A percentile compares a stretch with the other conserved stretches of the same genome.
Evolutionary conservation across 257 asterid species (phyloP).

Genomic region (Cordia subcordata): DNA sequence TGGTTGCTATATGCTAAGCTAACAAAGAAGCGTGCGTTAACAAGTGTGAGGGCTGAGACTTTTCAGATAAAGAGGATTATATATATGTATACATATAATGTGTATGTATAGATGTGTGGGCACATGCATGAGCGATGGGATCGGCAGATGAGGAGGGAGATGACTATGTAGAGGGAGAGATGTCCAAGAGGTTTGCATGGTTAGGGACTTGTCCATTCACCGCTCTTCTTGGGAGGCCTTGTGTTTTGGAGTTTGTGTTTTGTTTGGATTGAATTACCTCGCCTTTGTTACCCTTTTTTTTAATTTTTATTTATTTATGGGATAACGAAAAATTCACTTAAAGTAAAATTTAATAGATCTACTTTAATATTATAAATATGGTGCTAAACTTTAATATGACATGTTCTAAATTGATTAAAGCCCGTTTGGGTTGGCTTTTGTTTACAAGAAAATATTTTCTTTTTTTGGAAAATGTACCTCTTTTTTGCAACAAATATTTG

Average conservation of each 20-base stretch:
- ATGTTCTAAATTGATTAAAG: too few relatives aligned
- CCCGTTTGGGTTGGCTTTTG: too few relatives aligned
- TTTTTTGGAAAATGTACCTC: too few relatives aligned
- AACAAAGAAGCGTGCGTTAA: not conserved
- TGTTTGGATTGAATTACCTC: not conserved
- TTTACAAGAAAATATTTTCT: too few relatives aligned
- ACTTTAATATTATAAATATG: too few relatives aligned
- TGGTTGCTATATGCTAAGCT: not conserved
- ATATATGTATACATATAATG: slow-evolving; percentile 6
- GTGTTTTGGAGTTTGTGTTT: slow-evolving; percentile 5
- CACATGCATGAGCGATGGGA: slow-evolving; percentile 23
- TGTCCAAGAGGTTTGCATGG: slow-evolving; percentile 21
- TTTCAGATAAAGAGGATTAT: not conserved
- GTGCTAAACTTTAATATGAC: too few relatives aligned
- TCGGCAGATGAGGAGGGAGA: slow-evolving; percentile 4
- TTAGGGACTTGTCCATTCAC: slow-evolving; percentile 41
- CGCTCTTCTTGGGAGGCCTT: slow-evolving; percentile 6
- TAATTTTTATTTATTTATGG: too few relatives aligned
- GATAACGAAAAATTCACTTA: too few relatives aligned
- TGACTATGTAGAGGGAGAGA: not conserved
- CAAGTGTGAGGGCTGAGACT: not conserved
- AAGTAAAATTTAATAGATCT: too few relatives aligned
- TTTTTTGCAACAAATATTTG: too few relatives aligned
- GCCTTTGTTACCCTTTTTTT: too few relatives aligned
- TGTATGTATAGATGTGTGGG: slow-evolving; percentile 21